Evolutionary conservation across 2,329 filamentous ascomycete genomes (phyloP), one percentile per base, ranked within the genome.

Genomic region (Stagonosporopsis cucurbitacearum): DNA sequence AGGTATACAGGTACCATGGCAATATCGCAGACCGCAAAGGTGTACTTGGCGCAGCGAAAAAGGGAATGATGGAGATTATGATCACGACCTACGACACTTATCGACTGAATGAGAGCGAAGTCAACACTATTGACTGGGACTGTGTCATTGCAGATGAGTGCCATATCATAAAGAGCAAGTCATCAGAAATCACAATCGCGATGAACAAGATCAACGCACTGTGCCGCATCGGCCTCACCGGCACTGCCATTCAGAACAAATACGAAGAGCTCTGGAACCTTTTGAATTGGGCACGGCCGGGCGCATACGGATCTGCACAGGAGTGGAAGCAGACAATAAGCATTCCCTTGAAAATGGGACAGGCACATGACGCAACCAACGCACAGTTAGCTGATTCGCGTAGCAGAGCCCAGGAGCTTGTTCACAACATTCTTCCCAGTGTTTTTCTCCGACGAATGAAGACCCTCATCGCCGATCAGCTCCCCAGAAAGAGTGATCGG

Each of bases 261-360:
- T 99, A 99, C 72, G 92, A 97, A 71, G 95, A 99, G 74, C 82
- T 99, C 0, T 99, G 94, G 94, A 96, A 92, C 0, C 81, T 99
- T 0, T 80, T 99, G 2, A 96, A 99, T 72, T 99, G 95, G 95
- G 93, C 92, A 0, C 95, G 96, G 65, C 95, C 95, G 0, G 94
- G 92, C 0, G 77, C 75, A 35, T 83, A 89, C 60, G 86, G 87
- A 0, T 84, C 86, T 0, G 77, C 90, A 9, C 79, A 84, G 5
- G 89, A 90, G 37, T 99, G 95, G 95, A 89, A 87, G 67, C 81
- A 84, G 19, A 86, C 84, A 33, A 91, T 99, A 55, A 88, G 88
- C 49, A 84, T 88, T 20, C 95, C 94, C 0, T 80, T 99, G 50
- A 91, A 90, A 50, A 80, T 93, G 47, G 95, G 95, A 0, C 95